Evolutionary conservation across 805 yeast species (phyloP).

Genomic region (Ogataea corticis): DNA sequence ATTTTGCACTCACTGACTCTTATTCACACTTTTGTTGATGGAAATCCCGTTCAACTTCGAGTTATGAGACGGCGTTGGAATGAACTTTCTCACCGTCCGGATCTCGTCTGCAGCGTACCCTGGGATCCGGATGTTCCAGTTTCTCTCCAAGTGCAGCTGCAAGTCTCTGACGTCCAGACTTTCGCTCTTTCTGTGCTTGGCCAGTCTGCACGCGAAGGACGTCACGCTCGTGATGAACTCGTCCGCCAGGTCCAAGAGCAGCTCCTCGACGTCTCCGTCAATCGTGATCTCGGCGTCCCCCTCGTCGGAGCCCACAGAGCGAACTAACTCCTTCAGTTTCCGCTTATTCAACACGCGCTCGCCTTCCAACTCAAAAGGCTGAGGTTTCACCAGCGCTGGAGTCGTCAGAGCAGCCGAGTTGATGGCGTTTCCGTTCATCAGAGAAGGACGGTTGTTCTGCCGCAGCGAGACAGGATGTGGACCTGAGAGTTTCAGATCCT

Average conservation of each 20-base stretch:
- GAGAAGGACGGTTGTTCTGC: constrained; percentile 70
- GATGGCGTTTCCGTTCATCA: constrained; percentile 81
- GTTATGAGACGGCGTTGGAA: constrained; percentile 59
- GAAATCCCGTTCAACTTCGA: constrained; percentile 71
- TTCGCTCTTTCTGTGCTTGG: constrained; percentile 91
- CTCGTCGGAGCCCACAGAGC: constrained; percentile 77
- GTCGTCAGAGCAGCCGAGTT: constrained; percentile 69
- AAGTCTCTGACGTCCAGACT: constrained; percentile 85
- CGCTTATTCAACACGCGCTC: constrained; percentile 86
- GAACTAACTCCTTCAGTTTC: constrained; percentile 83
- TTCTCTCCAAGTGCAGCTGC: constrained; percentile 86
- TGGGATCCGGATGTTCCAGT: constrained; percentile 94
- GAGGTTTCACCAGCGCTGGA: constrained; percentile 74
- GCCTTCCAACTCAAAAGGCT: constrained; percentile 78
- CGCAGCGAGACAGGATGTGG: constrained; percentile 66
- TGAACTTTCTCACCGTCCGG: constrained; percentile 71
- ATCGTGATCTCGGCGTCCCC: constrained; percentile 89
- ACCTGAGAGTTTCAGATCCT: constrained; percentile 61
- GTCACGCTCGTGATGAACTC: constrained; percentile 92
- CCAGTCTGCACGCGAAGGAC: constrained; percentile 88
- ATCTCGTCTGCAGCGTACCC: constrained; percentile 93
- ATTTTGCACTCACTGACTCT: constrained; percentile 33
- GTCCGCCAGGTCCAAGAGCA: constrained; percentile 89
- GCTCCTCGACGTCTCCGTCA: constrained; percentile 95
- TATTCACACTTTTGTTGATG: constrained; percentile 61